phyloP scores from a whole-genome alignment of 2,329 filamentous ascomycete genomes.

The Cyanodermella asteris region DNA sequence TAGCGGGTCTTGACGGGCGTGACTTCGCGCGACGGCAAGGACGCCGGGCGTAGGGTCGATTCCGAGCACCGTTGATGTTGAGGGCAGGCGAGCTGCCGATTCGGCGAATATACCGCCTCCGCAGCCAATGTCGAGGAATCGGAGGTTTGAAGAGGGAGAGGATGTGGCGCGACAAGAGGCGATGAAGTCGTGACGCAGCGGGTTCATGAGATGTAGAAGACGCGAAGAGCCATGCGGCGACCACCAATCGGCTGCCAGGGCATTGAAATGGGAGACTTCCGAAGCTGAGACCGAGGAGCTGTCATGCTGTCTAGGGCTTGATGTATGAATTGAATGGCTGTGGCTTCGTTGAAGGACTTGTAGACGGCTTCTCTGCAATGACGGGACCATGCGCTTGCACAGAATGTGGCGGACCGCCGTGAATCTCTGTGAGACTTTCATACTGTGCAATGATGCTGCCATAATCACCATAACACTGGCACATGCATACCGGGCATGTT shows the following conservation, averaged over 20 bases:
- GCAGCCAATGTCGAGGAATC: conserved; percentile 81
- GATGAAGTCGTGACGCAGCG: conserved; percentile 85
- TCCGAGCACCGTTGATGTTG: conserved; percentile 43
- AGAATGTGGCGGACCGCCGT: too few species aligned
- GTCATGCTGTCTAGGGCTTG: too few species aligned
- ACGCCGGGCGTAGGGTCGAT: conserved; percentile 61
- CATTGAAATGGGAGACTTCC: conserved; percentile 87
- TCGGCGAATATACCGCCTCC: conserved; percentile 95
- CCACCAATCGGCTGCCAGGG: conserved; percentile 90
- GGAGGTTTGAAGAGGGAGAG: conserved; percentile 19
- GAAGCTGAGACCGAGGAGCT: conserved; percentile 58
- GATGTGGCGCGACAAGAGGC: conserved; percentile 38
- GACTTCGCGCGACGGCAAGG: conserved; percentile 22
- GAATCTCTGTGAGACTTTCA: too few species aligned
- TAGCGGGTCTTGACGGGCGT: conserved; percentile 6
- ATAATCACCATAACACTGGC: too few species aligned
- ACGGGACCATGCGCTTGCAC: too few species aligned
- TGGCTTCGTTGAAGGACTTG: too few species aligned
- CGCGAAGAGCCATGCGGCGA: conserved; percentile 82
- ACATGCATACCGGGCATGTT: too few species aligned
- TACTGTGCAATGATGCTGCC: too few species aligned
- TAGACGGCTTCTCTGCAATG: too few species aligned
- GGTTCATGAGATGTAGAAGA: conserved; percentile 94
- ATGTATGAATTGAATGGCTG: too few species aligned
- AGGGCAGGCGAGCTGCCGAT: conserved; percentile 47